phyloP scores from a whole-genome alignment of 352 stramenopile species.

The Globisporangium megalacanthum region DNA sequence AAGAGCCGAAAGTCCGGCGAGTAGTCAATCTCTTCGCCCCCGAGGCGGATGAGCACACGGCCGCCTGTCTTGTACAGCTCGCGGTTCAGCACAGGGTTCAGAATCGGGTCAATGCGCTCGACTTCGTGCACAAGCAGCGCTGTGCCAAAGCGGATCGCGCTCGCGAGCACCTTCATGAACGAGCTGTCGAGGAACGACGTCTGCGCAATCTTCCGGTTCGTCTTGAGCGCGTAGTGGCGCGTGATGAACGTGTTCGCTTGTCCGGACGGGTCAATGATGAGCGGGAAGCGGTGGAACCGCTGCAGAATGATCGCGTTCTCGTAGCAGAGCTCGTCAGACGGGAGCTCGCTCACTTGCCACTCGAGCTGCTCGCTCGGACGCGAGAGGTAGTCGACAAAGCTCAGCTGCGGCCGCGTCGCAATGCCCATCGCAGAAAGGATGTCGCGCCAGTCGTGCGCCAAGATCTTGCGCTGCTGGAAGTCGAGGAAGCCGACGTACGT shows the following conservation, averaged over 20 bases:
- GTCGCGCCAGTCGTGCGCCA: slow-evolving; percentile 95
- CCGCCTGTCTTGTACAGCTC: slow-evolving; percentile 98
- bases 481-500: slow-evolving; percentile 99
- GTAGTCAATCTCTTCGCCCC: slow-evolving; percentile 99
- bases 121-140: slow-evolving; percentile 99
- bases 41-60: slow-evolving; percentile 96
- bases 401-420: slow-evolving; percentile 66
- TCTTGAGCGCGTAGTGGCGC: slow-evolving; percentile 94
- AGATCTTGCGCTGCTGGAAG: slow-evolving; percentile 93
- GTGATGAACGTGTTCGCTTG: slow-evolving; percentile 98
- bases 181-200: slow-evolving; percentile 99
- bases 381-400: slow-evolving; percentile 96
- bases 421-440: slow-evolving; percentile 93
- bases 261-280: slow-evolving; percentile 98
- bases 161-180: slow-evolving; percentile 99
- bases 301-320: slow-evolving; percentile 99
- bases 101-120: slow-evolving; percentile 98
- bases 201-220: slow-evolving; percentile 93
- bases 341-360: slow-evolving; percentile 96
- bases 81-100: slow-evolving; percentile 99
- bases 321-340: slow-evolving; percentile 95
- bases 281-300: slow-evolving; percentile 95
- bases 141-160: slow-evolving; percentile 98
- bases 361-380: slow-evolving; percentile 91
- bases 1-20: slow-evolving; percentile 98